Conservation (phyloP, 2,329 filamentous ascomycete species). For the Calcarisporium arbuscula region DNA sequence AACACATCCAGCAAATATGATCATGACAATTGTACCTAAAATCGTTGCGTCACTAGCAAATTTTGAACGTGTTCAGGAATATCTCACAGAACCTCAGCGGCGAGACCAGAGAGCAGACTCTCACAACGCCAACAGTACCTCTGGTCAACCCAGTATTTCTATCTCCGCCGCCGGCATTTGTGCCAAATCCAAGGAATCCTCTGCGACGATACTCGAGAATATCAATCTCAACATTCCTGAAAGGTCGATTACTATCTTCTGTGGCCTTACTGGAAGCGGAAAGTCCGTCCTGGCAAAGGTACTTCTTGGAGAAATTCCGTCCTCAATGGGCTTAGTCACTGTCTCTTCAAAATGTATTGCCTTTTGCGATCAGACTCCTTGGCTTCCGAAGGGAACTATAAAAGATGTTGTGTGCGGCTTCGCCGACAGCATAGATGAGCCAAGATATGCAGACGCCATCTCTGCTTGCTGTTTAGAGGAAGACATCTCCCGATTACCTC, state of each 20-base stretch:
- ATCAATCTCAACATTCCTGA: conserved; percentile 16
- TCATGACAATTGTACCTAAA: conserved; percentile 33
- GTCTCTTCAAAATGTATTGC: conserved; percentile 8
- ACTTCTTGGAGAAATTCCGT: conserved; percentile 13
- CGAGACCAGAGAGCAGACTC: too few species aligned
- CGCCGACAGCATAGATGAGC: conserved; percentile 4
- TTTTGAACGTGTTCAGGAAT: conserved; percentile 32
- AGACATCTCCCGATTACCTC: conserved; percentile 15
- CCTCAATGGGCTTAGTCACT: conserved; percentile 4
- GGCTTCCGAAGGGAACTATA: conserved; percentile 14
- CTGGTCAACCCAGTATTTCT: too few species aligned
- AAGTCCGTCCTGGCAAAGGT: conserved; percentile 18
- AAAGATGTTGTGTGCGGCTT: conserved; percentile 13
- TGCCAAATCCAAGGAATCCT: background rate
- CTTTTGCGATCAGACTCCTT: conserved; percentile 14
- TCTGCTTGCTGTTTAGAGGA: conserved; percentile 13
- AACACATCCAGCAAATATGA: conserved; percentile 36
- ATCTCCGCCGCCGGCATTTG: too few species aligned
- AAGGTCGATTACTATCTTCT: conserved; percentile 18
- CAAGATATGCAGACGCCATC: conserved; percentile 13
- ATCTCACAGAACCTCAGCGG: conserved; percentile 17
- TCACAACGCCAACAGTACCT: too few species aligned
- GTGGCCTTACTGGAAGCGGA: conserved; percentile 20
- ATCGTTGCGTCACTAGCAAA: conserved; percentile 23
- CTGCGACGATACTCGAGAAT: background rate